Evolutionary conservation across 208 protist genomes (phyloP).

Genomic region (Trypanosoma grayi): DNA sequence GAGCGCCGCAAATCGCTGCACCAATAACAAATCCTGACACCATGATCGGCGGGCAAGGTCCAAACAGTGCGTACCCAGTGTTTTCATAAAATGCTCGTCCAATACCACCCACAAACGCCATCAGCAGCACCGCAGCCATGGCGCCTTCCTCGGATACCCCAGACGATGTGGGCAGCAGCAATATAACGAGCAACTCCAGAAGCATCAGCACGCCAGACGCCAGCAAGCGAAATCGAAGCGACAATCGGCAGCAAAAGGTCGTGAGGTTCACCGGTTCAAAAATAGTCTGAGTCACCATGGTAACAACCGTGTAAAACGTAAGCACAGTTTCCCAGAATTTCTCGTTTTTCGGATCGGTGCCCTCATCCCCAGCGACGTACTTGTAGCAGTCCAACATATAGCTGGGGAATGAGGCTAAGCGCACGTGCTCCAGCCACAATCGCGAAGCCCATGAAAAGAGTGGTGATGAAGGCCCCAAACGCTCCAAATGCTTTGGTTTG

Average conservation of each 20-base stretch:
- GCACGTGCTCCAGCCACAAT: conserved; percentile 90
- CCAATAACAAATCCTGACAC: conserved; percentile 76
- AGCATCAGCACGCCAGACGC: conserved; percentile 50
- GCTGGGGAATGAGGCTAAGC: conserved; percentile 76
- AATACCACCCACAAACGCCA: conserved; percentile 58
- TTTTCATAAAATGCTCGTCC: conserved; percentile 84
- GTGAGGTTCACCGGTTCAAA: conserved; percentile 72
- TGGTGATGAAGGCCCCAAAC: conserved; percentile 51
- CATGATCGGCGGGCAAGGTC: conserved; percentile 51
- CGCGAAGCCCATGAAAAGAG: conserved; percentile 72
- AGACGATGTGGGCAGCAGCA: conserved; percentile 16
- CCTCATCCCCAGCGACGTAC: conserved; percentile 44
- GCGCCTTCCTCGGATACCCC: conserved; percentile 35
- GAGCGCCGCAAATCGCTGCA: conserved; percentile 48
- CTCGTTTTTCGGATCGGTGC: conserved; percentile 27
- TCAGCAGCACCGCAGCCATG: conserved; percentile 68
- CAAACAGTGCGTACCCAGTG: conserved; percentile 88
- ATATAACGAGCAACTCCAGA: conserved; percentile 43
- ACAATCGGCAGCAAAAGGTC: conserved; percentile 71
- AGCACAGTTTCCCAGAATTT: conserved; percentile 73
- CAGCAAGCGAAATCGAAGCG: conserved; percentile 56
- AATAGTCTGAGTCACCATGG: conserved; percentile 69
- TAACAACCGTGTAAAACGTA: conserved; percentile 80
- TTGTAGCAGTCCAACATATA: conserved; percentile 89
- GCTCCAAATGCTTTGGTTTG: no score